Evolutionary conservation across 202 grass and related monocot genomes (phyloP), one percentile per base, ranked within the genome.

Genomic region (Cymbopogon flexuosus): DNA sequence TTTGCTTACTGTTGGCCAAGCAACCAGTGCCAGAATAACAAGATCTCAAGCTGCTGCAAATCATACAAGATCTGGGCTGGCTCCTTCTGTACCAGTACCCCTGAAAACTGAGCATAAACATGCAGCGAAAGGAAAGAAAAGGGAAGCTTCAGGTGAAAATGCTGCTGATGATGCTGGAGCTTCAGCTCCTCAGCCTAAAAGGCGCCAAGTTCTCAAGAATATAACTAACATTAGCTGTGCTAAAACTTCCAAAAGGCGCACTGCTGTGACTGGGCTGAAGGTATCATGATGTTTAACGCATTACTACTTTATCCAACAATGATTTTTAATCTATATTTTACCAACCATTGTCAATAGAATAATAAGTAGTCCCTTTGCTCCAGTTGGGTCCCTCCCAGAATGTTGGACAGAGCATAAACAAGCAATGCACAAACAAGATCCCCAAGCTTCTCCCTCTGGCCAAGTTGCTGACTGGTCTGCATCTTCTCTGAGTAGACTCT

Each of bases 1-100:
- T 37, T 56, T 79, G 68, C 79, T 75, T 83, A 75, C 61, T 43
- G 79, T 82, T 77, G 68, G 65, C 46, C 81, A 85, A 83, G 81
- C 72, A 79, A 83, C 87, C 51, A 75, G 68, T 75, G 90, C 79
- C 15, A 80, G 92, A 82, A 75, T 98, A 62, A 98, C 92, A 35
- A 79, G 96, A 47, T 78, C 96, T 64, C 88, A 82, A 72, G 72
- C 92, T 61, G 77, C 83, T 72, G 90, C 77, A 41, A 81, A 18
- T 35, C 65, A 71, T 69, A 81, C 60, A 88, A 80, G 64, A 63
- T 76, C 64, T 57, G 82, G 24, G 10, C 19, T 46, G 27, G 72
- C 24, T 74, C 92, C 85, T 64, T 87, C 84, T 8, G 3, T 86
- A 76, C 78, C 64, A 16, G 43, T 76, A 68, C 74, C 84, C 51